A percentile compares a stretch with the other conserved stretches of the same genome.
These are phyloP conservation scores for Globisporangium acanthophoron DNA, from an alignment of 352 stramenopile genomes.

Conservation along the genomic window DNA sequence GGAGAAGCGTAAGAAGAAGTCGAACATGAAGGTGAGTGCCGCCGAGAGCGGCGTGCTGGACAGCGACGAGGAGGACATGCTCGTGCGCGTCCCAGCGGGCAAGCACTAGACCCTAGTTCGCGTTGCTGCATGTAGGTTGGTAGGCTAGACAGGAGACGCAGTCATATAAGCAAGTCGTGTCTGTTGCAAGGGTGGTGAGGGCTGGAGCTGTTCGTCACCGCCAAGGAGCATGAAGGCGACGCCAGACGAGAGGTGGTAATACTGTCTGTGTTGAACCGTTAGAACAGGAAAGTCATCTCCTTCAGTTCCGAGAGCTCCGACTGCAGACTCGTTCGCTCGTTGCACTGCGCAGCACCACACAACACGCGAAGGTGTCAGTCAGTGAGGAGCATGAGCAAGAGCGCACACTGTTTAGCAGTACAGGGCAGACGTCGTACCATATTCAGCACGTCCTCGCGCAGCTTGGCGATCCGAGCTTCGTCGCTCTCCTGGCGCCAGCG, in stretches of 20 bases:
- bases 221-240: neutral
- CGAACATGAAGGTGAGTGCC: constrained; percentile 38
- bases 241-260: neutral
- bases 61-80: constrained; percentile 20
- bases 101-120: constrained; percentile 9
- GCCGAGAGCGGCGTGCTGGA: constrained; percentile 14
- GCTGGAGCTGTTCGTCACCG: no score
- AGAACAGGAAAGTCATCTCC: constrained; percentile 44
- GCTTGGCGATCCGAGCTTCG: constrained; percentile 39
- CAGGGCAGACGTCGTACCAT: constrained; percentile 29
- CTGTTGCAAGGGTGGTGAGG: no score
- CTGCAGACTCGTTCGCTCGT: constrained; percentile 45
- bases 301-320: constrained; percentile 50
- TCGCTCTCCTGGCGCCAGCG: constrained; percentile 37
- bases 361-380: constrained; percentile 2
- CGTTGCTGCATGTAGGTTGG: neutral
- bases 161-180: neutral
- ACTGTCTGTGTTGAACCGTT: neutral
- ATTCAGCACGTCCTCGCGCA: constrained; percentile 48
- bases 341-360: constrained; percentile 29
- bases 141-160: neutral
- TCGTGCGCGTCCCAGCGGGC: constrained; percentile 14
- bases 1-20: constrained; percentile 74
- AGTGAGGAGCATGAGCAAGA: neutral
- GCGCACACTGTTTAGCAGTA: constrained; percentile 3